phyloP scores from a whole-genome alignment of 805 yeast species.

The Saccharomycodes ludwigii region DNA sequence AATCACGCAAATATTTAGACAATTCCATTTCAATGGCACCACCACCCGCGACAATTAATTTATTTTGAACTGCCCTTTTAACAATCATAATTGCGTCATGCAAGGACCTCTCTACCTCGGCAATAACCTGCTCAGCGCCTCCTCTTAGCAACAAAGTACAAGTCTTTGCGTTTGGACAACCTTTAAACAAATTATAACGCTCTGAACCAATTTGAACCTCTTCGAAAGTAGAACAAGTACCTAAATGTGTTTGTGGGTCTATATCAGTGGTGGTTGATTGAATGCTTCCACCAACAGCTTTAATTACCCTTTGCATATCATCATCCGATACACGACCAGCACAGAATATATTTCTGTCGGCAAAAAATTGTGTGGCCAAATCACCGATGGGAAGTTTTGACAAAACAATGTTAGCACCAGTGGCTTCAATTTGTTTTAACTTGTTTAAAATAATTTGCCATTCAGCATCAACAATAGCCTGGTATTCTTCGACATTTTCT shows the following conservation, averaged over 20 bases:
- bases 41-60: constrained; percentile 91
- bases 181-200: constrained; percentile 84
- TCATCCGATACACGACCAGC: constrained; percentile 89
- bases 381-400: constrained; percentile 97
- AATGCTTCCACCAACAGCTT: constrained; percentile 87
- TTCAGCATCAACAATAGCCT: constrained; percentile 96
- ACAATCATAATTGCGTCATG: constrained; percentile 99
- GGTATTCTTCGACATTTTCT: constrained; percentile 86
- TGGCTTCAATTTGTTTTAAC: constrained; percentile 63
- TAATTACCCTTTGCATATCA: constrained; percentile 84
- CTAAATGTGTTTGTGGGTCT: constrained; percentile 48
- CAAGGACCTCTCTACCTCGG: constrained; percentile 93
- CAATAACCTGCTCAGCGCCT: constrained; percentile 96
- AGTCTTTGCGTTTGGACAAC: constrained; percentile 85
- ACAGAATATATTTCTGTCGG: constrained; percentile 91
- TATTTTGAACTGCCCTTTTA: constrained; percentile 82
- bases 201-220: constrained; percentile 95
- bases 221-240: constrained; percentile 76
- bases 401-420: constrained; percentile 88
- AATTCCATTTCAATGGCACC: constrained; percentile 99
- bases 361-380: constrained; percentile 96
- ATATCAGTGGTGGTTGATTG: constrained; percentile 73
- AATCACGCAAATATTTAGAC: constrained; percentile 76
- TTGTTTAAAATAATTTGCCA: constrained; percentile 89
- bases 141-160: constrained; percentile 92